Evolutionary conservation across 2,329 filamentous ascomycete genomes (phyloP).

Genomic region (Diaporthe eres): DNA sequence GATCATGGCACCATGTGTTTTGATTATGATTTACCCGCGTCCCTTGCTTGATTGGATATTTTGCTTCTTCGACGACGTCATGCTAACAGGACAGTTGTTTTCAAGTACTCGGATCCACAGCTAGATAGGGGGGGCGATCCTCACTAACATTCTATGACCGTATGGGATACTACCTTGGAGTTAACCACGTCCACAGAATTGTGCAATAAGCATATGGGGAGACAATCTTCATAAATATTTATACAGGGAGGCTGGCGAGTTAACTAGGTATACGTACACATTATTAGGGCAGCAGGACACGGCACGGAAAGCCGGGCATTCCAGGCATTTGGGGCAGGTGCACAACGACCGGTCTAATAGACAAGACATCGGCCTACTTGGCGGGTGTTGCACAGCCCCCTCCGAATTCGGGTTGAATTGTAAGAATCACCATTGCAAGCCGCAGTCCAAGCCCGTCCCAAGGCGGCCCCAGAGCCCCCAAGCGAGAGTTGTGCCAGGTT

Average conservation of each 20-base stretch:
- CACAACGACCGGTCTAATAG: neutral
- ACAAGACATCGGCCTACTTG: constrained; percentile 28
- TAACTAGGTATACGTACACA: neutral
- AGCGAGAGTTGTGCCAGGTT: constrained; percentile 23
- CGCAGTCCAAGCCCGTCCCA: constrained; percentile 8
- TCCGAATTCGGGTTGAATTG: neutral
- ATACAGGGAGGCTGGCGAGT: neutral
- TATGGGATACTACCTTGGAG: neutral
- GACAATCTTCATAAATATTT: neutral
- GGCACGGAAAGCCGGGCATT: neutral
- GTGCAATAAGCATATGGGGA: neutral
- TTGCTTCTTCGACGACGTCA: neutral
- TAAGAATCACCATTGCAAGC: constrained; percentile 10
- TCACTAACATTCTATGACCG: too few species aligned
- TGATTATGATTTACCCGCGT: neutral
- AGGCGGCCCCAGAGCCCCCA: constrained; percentile 18
- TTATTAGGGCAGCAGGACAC: neutral
- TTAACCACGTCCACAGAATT: neutral
- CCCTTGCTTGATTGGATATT: neutral
- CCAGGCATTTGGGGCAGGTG: neutral
- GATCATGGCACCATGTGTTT: constrained; percentile 1
- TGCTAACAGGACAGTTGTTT: neutral
- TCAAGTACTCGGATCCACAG: constrained; percentile 1
- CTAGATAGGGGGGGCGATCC: neutral
- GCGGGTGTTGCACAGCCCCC: constrained; percentile 24